Evolutionary conservation across 257 asterid genomes (phyloP).

Genomic region (Forsythia viridissima): DNA sequence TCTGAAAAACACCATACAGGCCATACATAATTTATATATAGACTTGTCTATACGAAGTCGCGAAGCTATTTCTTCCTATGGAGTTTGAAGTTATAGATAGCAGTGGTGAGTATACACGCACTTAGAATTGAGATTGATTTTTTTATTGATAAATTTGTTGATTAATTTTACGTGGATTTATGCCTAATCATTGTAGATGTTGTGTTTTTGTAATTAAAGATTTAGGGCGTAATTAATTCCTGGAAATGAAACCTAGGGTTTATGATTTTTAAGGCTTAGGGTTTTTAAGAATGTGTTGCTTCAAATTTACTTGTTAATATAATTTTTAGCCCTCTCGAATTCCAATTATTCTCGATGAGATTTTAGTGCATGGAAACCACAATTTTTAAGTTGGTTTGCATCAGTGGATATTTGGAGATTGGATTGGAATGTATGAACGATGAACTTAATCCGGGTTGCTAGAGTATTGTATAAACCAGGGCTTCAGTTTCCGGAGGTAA

Average conservation of each 20-base stretch:
- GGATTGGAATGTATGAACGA: neutral
- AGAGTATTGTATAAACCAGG: neutral
- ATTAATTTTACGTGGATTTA: neutral
- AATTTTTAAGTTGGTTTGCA: neutral
- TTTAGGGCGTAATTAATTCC: neutral
- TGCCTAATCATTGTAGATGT: neutral
- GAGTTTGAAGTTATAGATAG: conserved; percentile 30
- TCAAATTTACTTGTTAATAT: neutral
- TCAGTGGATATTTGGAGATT: neutral
- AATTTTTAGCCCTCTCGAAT: neutral
- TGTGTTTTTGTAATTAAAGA: neutral
- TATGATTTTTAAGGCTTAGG: neutral
- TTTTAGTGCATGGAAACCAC: neutral
- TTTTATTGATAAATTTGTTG: neutral
- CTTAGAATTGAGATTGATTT: neutral
- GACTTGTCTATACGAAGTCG: neutral
- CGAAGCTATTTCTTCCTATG: conserved; percentile 10
- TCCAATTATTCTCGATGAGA: neutral
- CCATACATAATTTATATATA: neutral
- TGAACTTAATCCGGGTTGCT: neutral
- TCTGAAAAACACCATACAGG: neutral
- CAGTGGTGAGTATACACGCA: conserved; percentile 33
- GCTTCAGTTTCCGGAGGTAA: neutral
- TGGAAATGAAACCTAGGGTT: neutral
- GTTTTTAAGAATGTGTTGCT: neutral